Percentiles rank a stretch among this genome's conserved stretches.
Evolutionary conservation across 768 basidiomycete species (phyloP).

Genomic region (Psilocybe sp.): DNA sequence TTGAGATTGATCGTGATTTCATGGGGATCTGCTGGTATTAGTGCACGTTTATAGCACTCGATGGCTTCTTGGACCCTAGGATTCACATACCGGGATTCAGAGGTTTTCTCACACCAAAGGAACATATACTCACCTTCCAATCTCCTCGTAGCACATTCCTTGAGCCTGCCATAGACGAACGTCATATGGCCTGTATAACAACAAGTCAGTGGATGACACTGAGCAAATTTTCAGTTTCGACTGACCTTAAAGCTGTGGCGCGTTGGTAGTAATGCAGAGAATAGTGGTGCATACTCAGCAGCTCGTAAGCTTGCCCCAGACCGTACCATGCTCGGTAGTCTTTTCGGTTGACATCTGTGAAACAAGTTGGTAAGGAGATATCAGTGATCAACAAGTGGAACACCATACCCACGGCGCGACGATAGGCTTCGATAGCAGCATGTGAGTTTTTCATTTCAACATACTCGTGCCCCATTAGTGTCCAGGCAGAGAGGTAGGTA

Average conservation of each 20-base stretch:
- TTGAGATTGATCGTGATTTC: slow-evolving; percentile 73
- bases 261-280: slow-evolving; percentile 95
- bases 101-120: not conserved
- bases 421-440: slow-evolving; percentile 97
- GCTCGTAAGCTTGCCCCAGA: slow-evolving; percentile 95
- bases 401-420: slow-evolving; percentile 86
- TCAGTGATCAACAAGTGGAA: not conserved
- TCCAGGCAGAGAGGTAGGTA: slow-evolving; percentile 96
- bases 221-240: slow-evolving; percentile 12
- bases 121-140: slow-evolving; percentile 57
- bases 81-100: slow-evolving; percentile 3
- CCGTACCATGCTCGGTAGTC: slow-evolving; percentile 99
- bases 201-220: not conserved
- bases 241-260: slow-evolving; percentile 91
- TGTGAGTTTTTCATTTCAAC: slow-evolving; percentile 99
- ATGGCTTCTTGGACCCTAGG: slow-evolving; percentile 82
- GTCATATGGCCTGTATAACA: slow-evolving; percentile 76
- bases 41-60: slow-evolving; percentile 86
- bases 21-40: slow-evolving; percentile 75
- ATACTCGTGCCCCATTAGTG: slow-evolving; percentile 97
- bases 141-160: slow-evolving; percentile 90
- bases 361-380: slow-evolving; percentile 2
- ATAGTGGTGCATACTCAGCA: slow-evolving; percentile 96
- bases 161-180: slow-evolving; percentile 95
- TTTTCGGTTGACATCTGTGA: slow-evolving; percentile 87